A percentile compares a stretch with the other conserved stretches of the same genome.
These are phyloP conservation scores for Curvularia lunata DNA, from an alignment of 2,329 filamentous ascomycete species.

Conservation along the genomic window DNA sequence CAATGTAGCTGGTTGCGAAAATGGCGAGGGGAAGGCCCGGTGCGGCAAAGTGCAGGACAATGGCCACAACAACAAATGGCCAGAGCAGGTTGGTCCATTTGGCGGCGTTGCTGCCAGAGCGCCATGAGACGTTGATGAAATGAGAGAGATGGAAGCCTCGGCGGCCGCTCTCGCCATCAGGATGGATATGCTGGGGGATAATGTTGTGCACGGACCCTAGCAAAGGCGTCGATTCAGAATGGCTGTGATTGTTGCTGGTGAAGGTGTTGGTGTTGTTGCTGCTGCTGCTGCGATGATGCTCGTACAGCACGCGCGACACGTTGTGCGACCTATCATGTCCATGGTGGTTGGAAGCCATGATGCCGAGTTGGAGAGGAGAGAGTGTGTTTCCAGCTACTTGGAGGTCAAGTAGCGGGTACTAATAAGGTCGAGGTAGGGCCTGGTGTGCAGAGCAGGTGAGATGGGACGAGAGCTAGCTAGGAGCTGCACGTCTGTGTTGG, in stretches of 20 bases:
- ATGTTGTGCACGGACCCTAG: slow-evolving; percentile 29
- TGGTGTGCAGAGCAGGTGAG: slow-evolving; percentile 4
- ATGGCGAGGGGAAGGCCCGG: slow-evolving; percentile 64
- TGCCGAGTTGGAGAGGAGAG: slow-evolving; percentile 3
- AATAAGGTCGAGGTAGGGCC: not conserved
- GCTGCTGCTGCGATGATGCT: slow-evolving; percentile 21
- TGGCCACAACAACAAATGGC: slow-evolving; percentile 74
- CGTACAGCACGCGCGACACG: slow-evolving; percentile 16
- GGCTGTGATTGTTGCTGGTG: slow-evolving; percentile 18
- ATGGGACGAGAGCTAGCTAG: not conserved
- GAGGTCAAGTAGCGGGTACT: not conserved
- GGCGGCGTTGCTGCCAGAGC: slow-evolving; percentile 68
- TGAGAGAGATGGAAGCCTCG: slow-evolving; percentile 66
- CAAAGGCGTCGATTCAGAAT: slow-evolving; percentile 39
- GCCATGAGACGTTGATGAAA: slow-evolving; percentile 69
- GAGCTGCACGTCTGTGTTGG: slow-evolving; percentile 11
- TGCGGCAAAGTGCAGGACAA: slow-evolving; percentile 64
- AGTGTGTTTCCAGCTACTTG: not conserved
- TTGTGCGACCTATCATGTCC: slow-evolving; percentile 19
- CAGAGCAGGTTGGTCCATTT: slow-evolving; percentile 73
- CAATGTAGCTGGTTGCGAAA: slow-evolving; percentile 74
- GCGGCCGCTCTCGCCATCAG: slow-evolving; percentile 71
- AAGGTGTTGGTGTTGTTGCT: slow-evolving; percentile 17
- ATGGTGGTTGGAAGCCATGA: slow-evolving; percentile 16
- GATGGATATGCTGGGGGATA: slow-evolving; percentile 47